Base-by-base conservation (phyloP, 2,329 filamentous ascomycete genomes). In the Alternaria rosae region DNA sequence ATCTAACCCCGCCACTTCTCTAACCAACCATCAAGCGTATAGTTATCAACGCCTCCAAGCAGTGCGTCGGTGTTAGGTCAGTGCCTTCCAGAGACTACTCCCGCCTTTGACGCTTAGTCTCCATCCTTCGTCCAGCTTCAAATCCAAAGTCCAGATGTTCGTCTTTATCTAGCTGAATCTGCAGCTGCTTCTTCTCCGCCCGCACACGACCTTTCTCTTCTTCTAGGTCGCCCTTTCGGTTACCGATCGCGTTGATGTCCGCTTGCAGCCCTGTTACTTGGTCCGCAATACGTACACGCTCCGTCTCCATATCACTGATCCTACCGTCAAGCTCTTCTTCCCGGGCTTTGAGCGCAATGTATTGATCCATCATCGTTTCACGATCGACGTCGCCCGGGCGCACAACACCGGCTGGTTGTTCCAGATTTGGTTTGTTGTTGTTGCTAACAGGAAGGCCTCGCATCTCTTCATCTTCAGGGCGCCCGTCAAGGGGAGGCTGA, bases 71-170 rank as follows among this genome's bases (percentile, higher is more conserved):
- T 15, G 35, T 3, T 30, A 48, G 10, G n/a, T 28, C n/a, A n/a
- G 12, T 28, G 20, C 38, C n/a, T 35, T 35, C n/a, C 28, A 10
- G 21, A 42, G 35, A 15, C 38, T 54, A 54, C 25, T 44, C 38
- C 23, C 32, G 43, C 45, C 41, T 51, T 21, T 17, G 30, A 13
- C 47, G 41, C 32, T 61, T 61, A 26, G 44, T n/a, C 26, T 57
- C 59, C 54, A 54, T 54, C 42, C 43, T 42, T n/a, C 59, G 26
- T 20, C 59, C 59, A 4, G 54, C 59, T 38, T 57, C 54, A 21
- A 61, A 57, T 3, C 59, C 47, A 41, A 61, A 57, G 21, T 61
- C 54, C 30, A 61, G 26, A 43, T 38, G 47, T 13, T 61, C 54
- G 5, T 61, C 48, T 10, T 15, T 12, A 15, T 38, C 47, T 10